Evolutionary conservation across 768 basidiomycete species (phyloP).

Genomic region (Imleria badia): DNA sequence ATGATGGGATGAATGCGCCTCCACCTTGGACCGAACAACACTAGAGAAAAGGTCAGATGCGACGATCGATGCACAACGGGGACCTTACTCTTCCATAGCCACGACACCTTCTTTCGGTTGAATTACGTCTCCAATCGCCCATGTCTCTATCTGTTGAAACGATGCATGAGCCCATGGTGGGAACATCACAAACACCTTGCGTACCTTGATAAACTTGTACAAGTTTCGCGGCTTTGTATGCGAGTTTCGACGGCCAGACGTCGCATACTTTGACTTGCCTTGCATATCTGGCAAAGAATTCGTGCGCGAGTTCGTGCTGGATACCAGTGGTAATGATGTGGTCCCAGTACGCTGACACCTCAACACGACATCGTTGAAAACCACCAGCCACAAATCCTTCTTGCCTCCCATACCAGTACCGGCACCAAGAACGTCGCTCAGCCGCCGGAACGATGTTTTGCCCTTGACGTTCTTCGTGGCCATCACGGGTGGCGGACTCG

Average conservation of each 20-base stretch:
- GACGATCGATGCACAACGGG: neutral
- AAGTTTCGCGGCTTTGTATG: slow-evolving; percentile 86
- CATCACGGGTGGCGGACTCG: slow-evolving; percentile 38
- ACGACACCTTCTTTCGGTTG: slow-evolving; percentile 80
- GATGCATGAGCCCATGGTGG: slow-evolving; percentile 2
- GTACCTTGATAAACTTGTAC: slow-evolving; percentile 89
- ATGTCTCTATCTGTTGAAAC: slow-evolving; percentile 74
- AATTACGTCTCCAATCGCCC: slow-evolving; percentile 76
- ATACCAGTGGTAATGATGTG: slow-evolving; percentile 77
- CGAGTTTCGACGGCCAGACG: slow-evolving; percentile 70
- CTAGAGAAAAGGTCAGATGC: slow-evolving; percentile 35
- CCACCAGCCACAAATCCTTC: slow-evolving; percentile 92
- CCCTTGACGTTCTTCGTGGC: slow-evolving; percentile 63
- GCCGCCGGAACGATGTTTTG: slow-evolving; percentile 83
- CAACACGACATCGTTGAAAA: slow-evolving; percentile 94
- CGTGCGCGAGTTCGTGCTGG: slow-evolving; percentile 63
- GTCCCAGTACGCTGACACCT: slow-evolving; percentile 89
- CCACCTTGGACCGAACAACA: slow-evolving; percentile 67
- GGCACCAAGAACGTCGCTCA: slow-evolving; percentile 83
- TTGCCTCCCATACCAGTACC: slow-evolving; percentile 59
- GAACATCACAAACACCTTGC: slow-evolving; percentile 16
- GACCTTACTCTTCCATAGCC: slow-evolving; percentile 85
- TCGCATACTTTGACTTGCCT: slow-evolving; percentile 82
- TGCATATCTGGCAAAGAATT: slow-evolving; percentile 82
- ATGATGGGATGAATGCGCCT: slow-evolving; percentile 52